phyloP scores from a whole-genome alignment of 495 filamentous ascomycete species.

The Parachaetomium inaequale region DNA sequence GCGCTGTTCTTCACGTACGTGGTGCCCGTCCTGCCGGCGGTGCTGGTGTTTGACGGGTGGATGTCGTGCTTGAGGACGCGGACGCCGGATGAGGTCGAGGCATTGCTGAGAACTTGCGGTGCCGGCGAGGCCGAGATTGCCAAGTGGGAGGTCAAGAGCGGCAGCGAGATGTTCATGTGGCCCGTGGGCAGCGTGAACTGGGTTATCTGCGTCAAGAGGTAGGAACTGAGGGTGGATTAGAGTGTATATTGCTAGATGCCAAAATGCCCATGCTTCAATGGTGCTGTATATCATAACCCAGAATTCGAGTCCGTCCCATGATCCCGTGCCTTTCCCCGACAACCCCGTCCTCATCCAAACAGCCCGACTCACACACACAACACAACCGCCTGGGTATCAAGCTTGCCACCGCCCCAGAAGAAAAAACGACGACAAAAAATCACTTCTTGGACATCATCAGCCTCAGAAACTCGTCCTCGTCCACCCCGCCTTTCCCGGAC shows the following conservation, averaged over 20 bases:
- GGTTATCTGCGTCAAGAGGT: constrained; percentile 46
- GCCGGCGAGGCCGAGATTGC: constrained; percentile 35
- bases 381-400: constrained; percentile 20
- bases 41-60: constrained; percentile 63
- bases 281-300: constrained; percentile 22
- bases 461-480: constrained; percentile 79
- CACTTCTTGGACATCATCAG: constrained; percentile 38
- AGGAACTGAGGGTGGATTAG: constrained; percentile 4
- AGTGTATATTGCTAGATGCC: constrained; percentile 17
- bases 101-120: constrained; percentile 51
- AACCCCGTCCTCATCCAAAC: constrained; percentile 6
- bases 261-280: constrained; percentile 23
- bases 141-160: constrained; percentile 54
- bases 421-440: neutral
- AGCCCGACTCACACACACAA: neutral
- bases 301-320: constrained; percentile 13
- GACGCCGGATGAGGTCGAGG: constrained; percentile 59
- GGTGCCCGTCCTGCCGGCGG: constrained; percentile 60
- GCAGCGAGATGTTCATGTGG: constrained; percentile 47
- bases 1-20: constrained; percentile 63
- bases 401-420: neutral
- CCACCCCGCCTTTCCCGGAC: constrained; percentile 85
- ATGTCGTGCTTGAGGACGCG: constrained; percentile 63
- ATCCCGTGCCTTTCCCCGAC: neutral
- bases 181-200: constrained; percentile 49